phyloP scores from a whole-genome alignment of 768 basidiomycete genomes.

The Lepiota subincarnata region DNA sequence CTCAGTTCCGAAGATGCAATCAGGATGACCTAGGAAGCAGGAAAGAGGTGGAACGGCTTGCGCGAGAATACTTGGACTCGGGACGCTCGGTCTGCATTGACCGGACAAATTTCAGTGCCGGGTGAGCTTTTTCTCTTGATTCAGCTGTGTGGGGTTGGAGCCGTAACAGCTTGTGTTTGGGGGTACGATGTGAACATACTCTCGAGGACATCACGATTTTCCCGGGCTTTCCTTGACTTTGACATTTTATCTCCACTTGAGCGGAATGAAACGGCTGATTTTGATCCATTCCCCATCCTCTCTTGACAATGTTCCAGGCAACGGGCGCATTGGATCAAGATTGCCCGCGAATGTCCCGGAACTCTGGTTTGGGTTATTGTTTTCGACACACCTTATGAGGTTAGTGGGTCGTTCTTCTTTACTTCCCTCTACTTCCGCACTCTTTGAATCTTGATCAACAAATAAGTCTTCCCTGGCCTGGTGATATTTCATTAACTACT shows the following conservation, averaged over 20 bases:
- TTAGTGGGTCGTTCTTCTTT: conserved; percentile 27
- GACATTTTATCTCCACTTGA: neutral
- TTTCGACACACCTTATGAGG: conserved; percentile 75
- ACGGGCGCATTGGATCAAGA: conserved; percentile 68
- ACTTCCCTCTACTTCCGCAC: conserved; percentile 7
- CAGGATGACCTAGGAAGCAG: conserved; percentile 78
- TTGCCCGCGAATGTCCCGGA: conserved; percentile 62
- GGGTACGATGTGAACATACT: too few species aligned
- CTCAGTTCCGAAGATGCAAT: conserved; percentile 66
- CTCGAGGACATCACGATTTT: neutral
- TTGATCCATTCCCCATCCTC: neutral
- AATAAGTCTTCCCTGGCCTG: neutral
- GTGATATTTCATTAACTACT: neutral
- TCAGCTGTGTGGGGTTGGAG: too few species aligned
- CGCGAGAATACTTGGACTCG: conserved; percentile 42
- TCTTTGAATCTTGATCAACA: neutral
- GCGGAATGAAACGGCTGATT: neutral
- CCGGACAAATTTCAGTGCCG: conserved; percentile 68
- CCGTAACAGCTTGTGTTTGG: too few species aligned
- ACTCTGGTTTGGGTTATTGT: conserved; percentile 69
- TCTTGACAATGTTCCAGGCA: conserved; percentile 39
- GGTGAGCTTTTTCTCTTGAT: conserved; percentile 36
- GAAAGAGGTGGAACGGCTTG: conserved; percentile 58
- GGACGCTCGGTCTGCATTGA: conserved; percentile 79
- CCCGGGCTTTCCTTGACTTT: neutral